Conservation (phyloP, 306 rosid species). For the Dryas drummondii region DNA sequence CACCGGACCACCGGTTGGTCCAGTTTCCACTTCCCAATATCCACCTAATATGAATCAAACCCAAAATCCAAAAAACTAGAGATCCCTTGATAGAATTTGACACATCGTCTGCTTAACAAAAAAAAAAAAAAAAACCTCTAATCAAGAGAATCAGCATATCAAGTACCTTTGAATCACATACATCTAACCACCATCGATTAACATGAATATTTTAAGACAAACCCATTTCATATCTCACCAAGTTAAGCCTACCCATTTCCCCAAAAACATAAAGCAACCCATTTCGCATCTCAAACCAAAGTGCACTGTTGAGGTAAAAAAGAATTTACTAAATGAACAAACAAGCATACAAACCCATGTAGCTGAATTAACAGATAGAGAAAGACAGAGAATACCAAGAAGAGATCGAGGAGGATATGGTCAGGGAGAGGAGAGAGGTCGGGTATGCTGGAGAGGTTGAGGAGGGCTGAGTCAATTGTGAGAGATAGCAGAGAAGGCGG, state of each 20-base stretch:
- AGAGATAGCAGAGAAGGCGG: slow-evolving; percentile 89
- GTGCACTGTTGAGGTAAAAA: neutral
- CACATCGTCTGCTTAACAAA: neutral
- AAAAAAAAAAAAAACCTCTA: neutral
- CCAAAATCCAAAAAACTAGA: neutral
- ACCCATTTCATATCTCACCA: slow-evolving; percentile 8
- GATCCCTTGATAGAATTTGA: neutral
- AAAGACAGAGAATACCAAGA: slow-evolving; percentile 41
- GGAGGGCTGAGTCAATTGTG: slow-evolving; percentile 77
- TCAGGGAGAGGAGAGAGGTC: slow-evolving; percentile 94
- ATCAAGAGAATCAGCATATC: neutral
- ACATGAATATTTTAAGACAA: neutral
- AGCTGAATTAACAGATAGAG: neutral
- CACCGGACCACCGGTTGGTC: too few relatives aligned
- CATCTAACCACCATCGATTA: neutral
- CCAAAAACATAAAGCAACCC: neutral
- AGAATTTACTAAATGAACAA: neutral
- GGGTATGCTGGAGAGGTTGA: slow-evolving; percentile 68
- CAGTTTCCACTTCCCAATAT: too few relatives aligned
- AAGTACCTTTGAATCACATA: neutral
- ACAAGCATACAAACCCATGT: neutral
- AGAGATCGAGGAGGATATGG: slow-evolving; percentile 86
- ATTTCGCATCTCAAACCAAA: slow-evolving; percentile 1
- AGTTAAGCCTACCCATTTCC: neutral
- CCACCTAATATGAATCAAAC: neutral